These are phyloP conservation scores for Mycosphaerelloides madeirae DNA, from an alignment of 2,329 filamentous ascomycete genomes.

Conservation along the genomic window DNA sequence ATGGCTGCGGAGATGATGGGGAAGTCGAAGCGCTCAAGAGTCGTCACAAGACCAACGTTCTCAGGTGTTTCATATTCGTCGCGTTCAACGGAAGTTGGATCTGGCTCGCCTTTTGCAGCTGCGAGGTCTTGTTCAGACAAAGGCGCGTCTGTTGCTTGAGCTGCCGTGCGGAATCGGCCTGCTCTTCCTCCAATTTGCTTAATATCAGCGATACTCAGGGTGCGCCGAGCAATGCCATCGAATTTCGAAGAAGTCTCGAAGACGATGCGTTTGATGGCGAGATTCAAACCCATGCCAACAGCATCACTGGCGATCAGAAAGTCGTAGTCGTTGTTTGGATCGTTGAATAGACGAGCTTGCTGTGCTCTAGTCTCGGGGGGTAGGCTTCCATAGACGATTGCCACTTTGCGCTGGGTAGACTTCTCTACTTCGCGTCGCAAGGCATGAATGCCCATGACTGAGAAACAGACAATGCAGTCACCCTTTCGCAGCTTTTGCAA, in stretches of 20 bases:
- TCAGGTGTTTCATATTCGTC: conserved; percentile 10
- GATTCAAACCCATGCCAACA: conserved; percentile 93
- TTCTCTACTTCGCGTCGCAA: conserved; percentile 74
- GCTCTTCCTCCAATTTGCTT: conserved; percentile 95
- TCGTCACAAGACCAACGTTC: conserved; percentile 66
- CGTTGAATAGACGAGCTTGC: conserved; percentile 90
- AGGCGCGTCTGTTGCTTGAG: conserved; percentile 40
- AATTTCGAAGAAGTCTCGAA: conserved; percentile 76
- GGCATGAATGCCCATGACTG: conserved; percentile 72
- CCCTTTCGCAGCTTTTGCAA: conserved; percentile 72
- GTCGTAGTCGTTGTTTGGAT: conserved; percentile 92
- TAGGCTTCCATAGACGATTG: conserved; percentile 86
- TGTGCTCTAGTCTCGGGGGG: conserved; percentile 89
- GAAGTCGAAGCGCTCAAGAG: conserved; percentile 68
- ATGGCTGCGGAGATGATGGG: conserved; percentile 60
- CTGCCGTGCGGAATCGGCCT: conserved; percentile 74
- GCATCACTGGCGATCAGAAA: conserved; percentile 91
- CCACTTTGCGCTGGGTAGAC: conserved; percentile 71
- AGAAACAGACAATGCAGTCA: conserved; percentile 86
- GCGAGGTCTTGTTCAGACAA: conserved; percentile 25
- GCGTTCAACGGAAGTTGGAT: not conserved
- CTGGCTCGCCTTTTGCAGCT: conserved; percentile 23
- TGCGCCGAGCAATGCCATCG: conserved; percentile 54
- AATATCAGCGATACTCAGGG: conserved; percentile 68
- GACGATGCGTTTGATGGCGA: conserved; percentile 82